Evolutionary conservation across 1,284 basidiomycete species (phyloP), one percentile per base, ranked within the genome.

Genomic region (Bondarzewia mesenterica): DNA sequence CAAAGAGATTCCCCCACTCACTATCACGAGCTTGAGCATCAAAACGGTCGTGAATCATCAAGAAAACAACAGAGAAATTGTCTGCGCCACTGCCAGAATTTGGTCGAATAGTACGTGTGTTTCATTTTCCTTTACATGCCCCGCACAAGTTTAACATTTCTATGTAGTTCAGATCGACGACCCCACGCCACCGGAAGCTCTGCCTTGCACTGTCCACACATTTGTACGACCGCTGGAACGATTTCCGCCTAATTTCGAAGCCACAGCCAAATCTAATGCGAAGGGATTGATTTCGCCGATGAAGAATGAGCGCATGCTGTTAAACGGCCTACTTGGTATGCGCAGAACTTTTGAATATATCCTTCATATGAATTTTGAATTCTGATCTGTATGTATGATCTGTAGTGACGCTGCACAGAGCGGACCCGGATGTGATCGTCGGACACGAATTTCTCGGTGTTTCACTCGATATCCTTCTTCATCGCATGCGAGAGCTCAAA

Each of bases 361-460:
- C 6, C 42, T 26, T 15, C 21, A 26, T 18, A 7, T 18, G 5
- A 25, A n/a, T 27, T 4, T 25, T 43, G 42, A 43, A 27, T 16
- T 29, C 23, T 38, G 5, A 36, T 29, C n/a, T n/a, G n/a, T n/a
- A n/a, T n/a, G n/a, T n/a, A n/a, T n/a, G n/a, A n/a, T n/a, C 12
- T 15, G 5, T 53, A 91, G 93, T 82, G 40, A 82, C 85, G 6
- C 78, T 98, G 27, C 80, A 89, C 61, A 86, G 85, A 59, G 78
- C 89, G 22, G 96, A 99, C 61, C 94, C 96, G 0, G 96, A 99
- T 62, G 82, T 98, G 27, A 83, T 99, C 45, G 77, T 99, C 26
- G 93, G 95, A 0, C 93, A 98, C 62, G 93, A 97, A 51, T 95
- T 99, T 64, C 72, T 92, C 10, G 93, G 91, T n/a, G 87, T 87